Percentiles rank a stretch among this genome's conserved stretches.
Evolutionary conservation across 768 basidiomycete species (phyloP).

Genomic region (Solioccasus polychromus): DNA sequence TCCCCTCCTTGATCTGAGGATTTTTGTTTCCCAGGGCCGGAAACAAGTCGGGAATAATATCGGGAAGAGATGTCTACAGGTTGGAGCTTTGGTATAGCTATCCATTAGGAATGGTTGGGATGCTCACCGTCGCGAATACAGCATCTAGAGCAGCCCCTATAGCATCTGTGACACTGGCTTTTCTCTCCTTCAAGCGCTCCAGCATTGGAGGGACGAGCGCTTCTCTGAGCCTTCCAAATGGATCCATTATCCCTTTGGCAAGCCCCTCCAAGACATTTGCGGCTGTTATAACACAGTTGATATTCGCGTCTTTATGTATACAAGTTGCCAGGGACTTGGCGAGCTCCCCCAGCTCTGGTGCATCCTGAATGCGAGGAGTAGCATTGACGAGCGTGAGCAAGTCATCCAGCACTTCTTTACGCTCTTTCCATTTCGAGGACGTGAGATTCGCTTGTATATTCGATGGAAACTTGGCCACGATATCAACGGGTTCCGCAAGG

Average conservation of each 20-base stretch:
- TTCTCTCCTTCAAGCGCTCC: conserved; percentile 92
- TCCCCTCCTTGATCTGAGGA: conserved; percentile 93
- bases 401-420: conserved; percentile 88
- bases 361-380: conserved; percentile 76
- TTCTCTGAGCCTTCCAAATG: conserved; percentile 76
- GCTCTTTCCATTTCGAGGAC: conserved; percentile 98
- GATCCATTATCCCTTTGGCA: conserved; percentile 72
- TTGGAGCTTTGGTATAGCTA: conserved; percentile 1
- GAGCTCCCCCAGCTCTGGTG: conserved; percentile 73
- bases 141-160: conserved; percentile 88
- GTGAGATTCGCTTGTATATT: conserved; percentile 71
- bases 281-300: conserved; percentile 90
- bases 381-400: conserved; percentile 65
- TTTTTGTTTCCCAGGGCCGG: conserved; percentile 84
- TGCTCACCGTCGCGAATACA: conserved; percentile 74
- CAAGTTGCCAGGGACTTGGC: conserved; percentile 73
- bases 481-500: conserved; percentile 78
- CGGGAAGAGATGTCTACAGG: conserved; percentile 68
- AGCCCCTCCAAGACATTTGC: conserved; percentile 82
- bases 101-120: conserved; percentile 4
- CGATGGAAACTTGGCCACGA: conserved; percentile 70
- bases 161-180: conserved; percentile 84
- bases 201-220: conserved; percentile 72
- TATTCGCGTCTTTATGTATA: conserved; percentile 87
- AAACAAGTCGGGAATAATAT: conserved; percentile 80